phyloP scores from a whole-genome alignment of 2,329 filamentous ascomycete genomes.

The Chaetoscypha palmicola region DNA sequence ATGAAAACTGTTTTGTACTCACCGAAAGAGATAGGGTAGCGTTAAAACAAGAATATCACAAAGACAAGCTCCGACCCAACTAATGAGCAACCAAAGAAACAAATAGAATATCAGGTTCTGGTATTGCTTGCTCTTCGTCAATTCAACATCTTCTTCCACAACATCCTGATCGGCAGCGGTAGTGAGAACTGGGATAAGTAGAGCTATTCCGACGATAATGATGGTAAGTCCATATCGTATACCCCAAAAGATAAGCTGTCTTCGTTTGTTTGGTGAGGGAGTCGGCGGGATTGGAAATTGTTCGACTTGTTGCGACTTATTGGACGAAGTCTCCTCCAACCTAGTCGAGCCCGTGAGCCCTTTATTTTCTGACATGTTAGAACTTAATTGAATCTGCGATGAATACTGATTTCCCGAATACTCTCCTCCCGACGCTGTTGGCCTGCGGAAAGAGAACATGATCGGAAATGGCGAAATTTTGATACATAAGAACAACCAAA shows the following conservation, averaged over 20 bases:
- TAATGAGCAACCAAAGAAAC: not conserved
- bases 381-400: not conserved
- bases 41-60: not conserved
- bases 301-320: not conserved
- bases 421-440: not conserved
- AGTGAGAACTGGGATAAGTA: not conserved
- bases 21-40: slow-evolving; percentile 1
- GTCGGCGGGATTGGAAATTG: not conserved
- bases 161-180: not conserved
- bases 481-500: too few relatives aligned
- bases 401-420: not conserved
- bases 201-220: not conserved
- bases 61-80: not conserved
- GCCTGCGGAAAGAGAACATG: too few relatives aligned
- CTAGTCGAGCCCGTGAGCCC: not conserved
- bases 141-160: not conserved
- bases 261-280: not conserved
- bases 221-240: not conserved
- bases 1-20: too few relatives aligned
- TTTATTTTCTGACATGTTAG: not conserved
- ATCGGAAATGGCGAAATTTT: too few relatives aligned
- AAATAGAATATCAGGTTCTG: slow-evolving; percentile 1
- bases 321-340: not conserved
- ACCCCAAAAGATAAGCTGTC: not conserved
- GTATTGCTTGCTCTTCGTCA: not conserved